Evolutionary conservation across 2,329 filamentous ascomycete genomes (phyloP), one percentile per base, ranked within the genome.

Genomic region (Colletotrichum gloeosporioides): DNA sequence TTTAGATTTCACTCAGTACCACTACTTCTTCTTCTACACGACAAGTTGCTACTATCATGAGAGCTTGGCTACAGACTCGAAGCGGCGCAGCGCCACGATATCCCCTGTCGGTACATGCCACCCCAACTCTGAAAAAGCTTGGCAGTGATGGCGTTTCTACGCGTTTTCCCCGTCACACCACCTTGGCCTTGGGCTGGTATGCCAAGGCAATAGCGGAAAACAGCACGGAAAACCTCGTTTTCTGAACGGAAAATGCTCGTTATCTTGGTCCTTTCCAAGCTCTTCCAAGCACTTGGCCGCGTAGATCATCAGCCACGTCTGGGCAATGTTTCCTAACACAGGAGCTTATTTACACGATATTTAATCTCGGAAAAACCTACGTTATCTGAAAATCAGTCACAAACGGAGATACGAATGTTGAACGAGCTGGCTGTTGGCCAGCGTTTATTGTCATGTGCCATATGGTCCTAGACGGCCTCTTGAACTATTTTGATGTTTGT

Each of bases 141-240:
- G 72, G 72, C 72, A 22, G 32, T 31, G 49, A 71, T 44, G 68
- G 72, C 34, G 68, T 62, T 25, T 29, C 55, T 31, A 59, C 49
- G 31, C 68, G 13, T 57, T 29, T 75, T 62, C 31, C 61, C 61
- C 29, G 34, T 75, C 61, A 25, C 61, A 27, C 61, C 59, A 59
- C 32, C 61, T 61, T 61, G 67, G 29, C 13, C 22, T 29, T 73
- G 16, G 61, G 49, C 61, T 53, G 25, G 55, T 27, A 55, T n/a
- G 72, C 72, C 72, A 75, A 75, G 72, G 53, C 36, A 31, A 66
- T 36, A 36, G 39, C 72, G 72, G 72, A 75, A 75, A 75, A 71
- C 12, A 63, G 3, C 18, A 59, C 59, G 66, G 71, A 71, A 62
- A 75, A 75, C 49, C 34, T 13, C 31, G 2, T 15, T 18, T 53